These are phyloP conservation scores for Talaromyces wortmannii DNA, from an alignment of 495 filamentous ascomycete species.

Conservation along the genomic window DNA sequence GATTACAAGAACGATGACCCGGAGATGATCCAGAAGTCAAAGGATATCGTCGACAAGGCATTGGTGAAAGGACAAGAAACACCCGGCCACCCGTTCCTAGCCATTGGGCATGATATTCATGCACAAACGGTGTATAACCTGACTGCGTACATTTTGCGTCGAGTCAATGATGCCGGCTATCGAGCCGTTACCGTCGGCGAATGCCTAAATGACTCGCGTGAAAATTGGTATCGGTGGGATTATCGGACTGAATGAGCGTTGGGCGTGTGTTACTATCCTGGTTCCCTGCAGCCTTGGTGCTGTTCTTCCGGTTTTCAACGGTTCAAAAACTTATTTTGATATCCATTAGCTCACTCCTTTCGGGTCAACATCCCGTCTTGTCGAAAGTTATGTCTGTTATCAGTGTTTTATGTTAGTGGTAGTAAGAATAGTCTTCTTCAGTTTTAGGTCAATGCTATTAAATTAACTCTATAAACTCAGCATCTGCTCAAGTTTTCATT, in stretches of 20 bases:
- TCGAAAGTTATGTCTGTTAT: no score
- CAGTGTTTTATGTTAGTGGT: no score
- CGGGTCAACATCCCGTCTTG: no score
- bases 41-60: constrained; percentile 61
- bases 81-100: constrained; percentile 43
- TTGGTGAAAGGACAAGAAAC: constrained; percentile 38
- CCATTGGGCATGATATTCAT: constrained; percentile 77
- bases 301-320: not conserved
- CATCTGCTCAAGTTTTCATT: no score
- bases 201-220: constrained; percentile 62
- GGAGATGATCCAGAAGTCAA: constrained; percentile 57
- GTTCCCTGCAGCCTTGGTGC: not conserved
- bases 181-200: constrained; percentile 67
- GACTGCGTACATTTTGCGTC: constrained; percentile 64
- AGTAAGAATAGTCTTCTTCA: no score
- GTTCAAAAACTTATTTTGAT: not conserved
- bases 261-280: not conserved
- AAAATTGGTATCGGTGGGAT: constrained; percentile 62
- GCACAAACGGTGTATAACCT: constrained; percentile 70
- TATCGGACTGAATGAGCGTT: constrained; percentile 6
- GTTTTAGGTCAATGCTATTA: no score
- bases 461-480: no score
- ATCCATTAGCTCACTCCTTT: no score
- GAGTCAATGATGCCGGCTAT: constrained; percentile 50
- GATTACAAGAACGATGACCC: constrained; percentile 64